Evolutionary conservation across 108 stramenopile genomes (phyloP), one percentile per base, ranked within the genome.

Genomic region (Hondaea fermentalgiana): DNA sequence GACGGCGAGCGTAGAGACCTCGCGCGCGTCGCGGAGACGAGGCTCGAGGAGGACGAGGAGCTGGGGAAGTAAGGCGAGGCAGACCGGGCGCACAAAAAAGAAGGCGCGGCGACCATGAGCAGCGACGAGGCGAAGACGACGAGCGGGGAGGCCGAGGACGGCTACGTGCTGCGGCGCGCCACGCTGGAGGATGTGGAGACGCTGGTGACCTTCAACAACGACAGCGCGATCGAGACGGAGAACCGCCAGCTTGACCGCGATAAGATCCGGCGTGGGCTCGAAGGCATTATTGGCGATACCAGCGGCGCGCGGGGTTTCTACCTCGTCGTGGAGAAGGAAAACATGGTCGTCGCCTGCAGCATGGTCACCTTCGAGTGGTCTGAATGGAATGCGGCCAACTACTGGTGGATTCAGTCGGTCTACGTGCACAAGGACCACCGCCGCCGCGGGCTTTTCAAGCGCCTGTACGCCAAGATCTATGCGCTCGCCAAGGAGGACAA

Each of bases 391-490:
- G 76, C 76, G 45, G 51, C n/a, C 16, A 83, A 83, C 28, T 83
- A 83, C 28, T 83, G 76, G 76, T 83, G 76, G 76, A 53, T 83
- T 23, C 76, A 83, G 76, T 83, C 76, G 43, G 76, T 83, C 45
- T 83, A 21, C 4, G 76, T 83, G 45, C 49, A 83, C 76, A 23
- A 47, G 25, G 51, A 53, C 49, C 49, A 53, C 23, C 76, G 76
- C 51, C 6, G 76, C 10, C 45, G 51, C n/a, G 76, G 76, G 10
- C 49, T 83, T 17, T 83, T 83, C 76, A 10, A 23, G 49, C 45
- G 51, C 3, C 6, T 83, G 17, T 83, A 83, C 76, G 28, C 44
- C 45, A 83, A 83, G 76, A 53, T 83, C 51, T 53, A 53, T 23
- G 76, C 45, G 19, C 12, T 83, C 19, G 76, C 76, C 6, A 8